phyloP scores from a whole-genome alignment of 2,329 filamentous ascomycete species.

The Sordariomycetes sp. region DNA sequence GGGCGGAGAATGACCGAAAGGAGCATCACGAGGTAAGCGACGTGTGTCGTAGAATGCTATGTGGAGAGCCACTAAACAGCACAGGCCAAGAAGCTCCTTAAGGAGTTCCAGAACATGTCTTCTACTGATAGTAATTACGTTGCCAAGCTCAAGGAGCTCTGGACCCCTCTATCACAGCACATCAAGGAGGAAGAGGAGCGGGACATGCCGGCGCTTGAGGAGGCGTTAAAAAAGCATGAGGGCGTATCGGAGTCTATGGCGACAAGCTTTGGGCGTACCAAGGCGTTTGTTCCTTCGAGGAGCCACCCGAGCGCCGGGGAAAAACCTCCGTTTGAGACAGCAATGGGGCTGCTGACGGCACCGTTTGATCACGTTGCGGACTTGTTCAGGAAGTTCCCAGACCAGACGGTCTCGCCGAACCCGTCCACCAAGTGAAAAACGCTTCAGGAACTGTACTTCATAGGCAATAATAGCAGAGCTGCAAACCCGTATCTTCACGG shows the following conservation, averaged over 20 bases:
- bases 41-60: neutral
- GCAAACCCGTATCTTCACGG: too few species aligned
- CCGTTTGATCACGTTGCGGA: constrained; percentile 48
- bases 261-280: constrained; percentile 38
- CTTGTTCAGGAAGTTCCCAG: constrained; percentile 45
- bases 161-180: constrained; percentile 32
- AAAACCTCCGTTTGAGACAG: constrained; percentile 46
- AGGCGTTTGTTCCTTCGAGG: constrained; percentile 41
- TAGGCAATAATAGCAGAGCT: neutral
- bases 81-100: constrained; percentile 41
- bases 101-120: constrained; percentile 36
- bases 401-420: constrained; percentile 12
- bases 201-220: constrained; percentile 39
- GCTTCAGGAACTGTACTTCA: neutral
- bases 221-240: constrained; percentile 21
- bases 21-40: constrained; percentile 34
- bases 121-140: constrained; percentile 29
- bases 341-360: constrained; percentile 41
- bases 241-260: constrained; percentile 24
- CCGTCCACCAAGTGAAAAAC: constrained; percentile 2
- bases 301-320: constrained; percentile 41
- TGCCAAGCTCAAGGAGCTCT: constrained; percentile 30
- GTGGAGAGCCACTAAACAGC: neutral
- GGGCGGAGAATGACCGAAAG: constrained; percentile 36
- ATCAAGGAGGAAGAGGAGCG: constrained; percentile 40